These are phyloP conservation scores for Arachis stenosperma DNA, from an alignment of 306 rosid genomes.

Conservation along the genomic window DNA sequence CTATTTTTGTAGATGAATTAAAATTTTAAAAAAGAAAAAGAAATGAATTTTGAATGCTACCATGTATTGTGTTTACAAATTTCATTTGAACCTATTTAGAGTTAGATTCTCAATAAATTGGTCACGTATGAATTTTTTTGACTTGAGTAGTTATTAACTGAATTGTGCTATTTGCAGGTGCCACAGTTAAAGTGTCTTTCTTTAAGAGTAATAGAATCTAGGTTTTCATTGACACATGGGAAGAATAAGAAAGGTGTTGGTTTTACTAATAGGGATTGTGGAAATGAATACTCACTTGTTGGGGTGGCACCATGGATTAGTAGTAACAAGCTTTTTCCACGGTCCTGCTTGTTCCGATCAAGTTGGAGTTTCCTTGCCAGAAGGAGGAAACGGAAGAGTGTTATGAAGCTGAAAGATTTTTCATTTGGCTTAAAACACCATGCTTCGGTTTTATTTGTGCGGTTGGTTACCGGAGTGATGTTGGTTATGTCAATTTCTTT, in stretches of 20 bases:
- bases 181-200: slow-evolving; percentile 45
- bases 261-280: slow-evolving; percentile 24
- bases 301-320: slow-evolving; percentile 35
- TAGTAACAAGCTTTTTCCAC: slow-evolving; percentile 36
- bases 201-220: slow-evolving; percentile 37
- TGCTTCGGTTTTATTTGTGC: slow-evolving; percentile 50
- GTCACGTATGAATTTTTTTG: neutral
- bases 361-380: slow-evolving; percentile 40
- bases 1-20: slow-evolving; percentile 1
- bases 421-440: slow-evolving; percentile 50
- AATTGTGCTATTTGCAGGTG: slow-evolving; percentile 50
- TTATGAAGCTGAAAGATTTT: slow-evolving; percentile 39
- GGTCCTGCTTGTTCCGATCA: slow-evolving; percentile 44
- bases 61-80: slow-evolving; percentile 2
- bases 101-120: neutral
- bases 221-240: slow-evolving; percentile 18
- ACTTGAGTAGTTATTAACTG: slow-evolving; percentile 9
- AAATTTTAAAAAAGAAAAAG: neutral
- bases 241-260: slow-evolving; percentile 26
- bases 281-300: slow-evolving; percentile 44
- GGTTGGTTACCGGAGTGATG: slow-evolving; percentile 66
- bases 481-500: slow-evolving; percentile 74
- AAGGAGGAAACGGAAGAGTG: slow-evolving; percentile 44
- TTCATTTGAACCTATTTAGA: neutral
- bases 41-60: neutral